Evolutionary conservation across 805 yeast genomes (phyloP), one percentile per base, ranked within the genome.

Genomic region (Myxozyma geophila): DNA sequence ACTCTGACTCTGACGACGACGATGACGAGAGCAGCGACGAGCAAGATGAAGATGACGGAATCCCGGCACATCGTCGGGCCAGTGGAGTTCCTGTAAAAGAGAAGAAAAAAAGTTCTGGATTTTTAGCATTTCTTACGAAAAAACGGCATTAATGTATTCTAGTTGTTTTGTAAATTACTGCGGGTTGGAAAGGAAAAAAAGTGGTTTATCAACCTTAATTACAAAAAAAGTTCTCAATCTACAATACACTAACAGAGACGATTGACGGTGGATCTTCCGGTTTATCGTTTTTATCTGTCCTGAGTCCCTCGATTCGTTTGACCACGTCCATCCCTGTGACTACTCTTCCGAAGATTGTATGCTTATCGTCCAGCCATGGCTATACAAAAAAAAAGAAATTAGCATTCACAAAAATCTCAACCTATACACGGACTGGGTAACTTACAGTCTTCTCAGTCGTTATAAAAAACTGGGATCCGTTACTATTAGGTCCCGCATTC

Each of bases 391-490:
- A 9, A 17, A 40, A 5, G 9, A 39, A 39, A 21, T 19, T 4
- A 13, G 28, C 28, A 28, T 28, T 28, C 28, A 28, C 28, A 28
- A 5, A 28, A n/a, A n/a, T n/a, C n/a, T 28, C 28, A 28, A 28
- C 28, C 28, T 5, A 28, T 3, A 37, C 6, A 37, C 19, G 35
- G 15, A 4, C 13, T 19, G n/a, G 17, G 35, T 12, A 21, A 21
- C 67, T 17, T 59, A 63, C 64, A 23, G 86, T 80, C 48, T 80
- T 79, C 17, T 80, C 85, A 2, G 86, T 83, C 49, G 87, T 84
- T 65, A 84, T 83, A 74, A 84, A 84, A 65, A 84, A 84, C 70
- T 84, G 87, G 1, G 86, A 82, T 2, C 87, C 87, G 70, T 84
- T 84, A 41, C 86, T 83, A 70, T 78, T 79, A 46, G 83, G 82